Conservation (phyloP, 768 basidiomycete species). For the Kondoa malvinella region DNA sequence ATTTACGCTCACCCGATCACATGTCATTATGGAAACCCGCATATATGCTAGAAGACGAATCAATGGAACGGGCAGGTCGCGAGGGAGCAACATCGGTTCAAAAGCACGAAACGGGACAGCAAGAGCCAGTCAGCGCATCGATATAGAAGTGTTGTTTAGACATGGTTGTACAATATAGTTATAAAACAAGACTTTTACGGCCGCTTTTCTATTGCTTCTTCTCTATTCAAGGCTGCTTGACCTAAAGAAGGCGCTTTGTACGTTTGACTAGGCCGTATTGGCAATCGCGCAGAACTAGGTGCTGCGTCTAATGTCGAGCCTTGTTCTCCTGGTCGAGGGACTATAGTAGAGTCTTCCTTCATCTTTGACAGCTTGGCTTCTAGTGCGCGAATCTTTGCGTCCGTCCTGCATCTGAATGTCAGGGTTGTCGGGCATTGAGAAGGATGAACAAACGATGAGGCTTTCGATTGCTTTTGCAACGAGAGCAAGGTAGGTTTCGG, state of each 20-base stretch:
- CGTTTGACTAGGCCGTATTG: background rate
- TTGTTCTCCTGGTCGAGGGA: background rate
- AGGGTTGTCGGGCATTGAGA: background rate
- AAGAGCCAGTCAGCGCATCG: background rate
- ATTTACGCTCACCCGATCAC: constrained; percentile 37
- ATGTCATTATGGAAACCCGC: constrained; percentile 50
- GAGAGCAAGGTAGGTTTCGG: constrained; percentile 70
- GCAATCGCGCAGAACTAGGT: background rate
- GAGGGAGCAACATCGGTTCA: constrained; percentile 9
- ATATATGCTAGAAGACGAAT: constrained; percentile 58
- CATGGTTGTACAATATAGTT: too few relatives aligned
- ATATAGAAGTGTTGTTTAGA: background rate
- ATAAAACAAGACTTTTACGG: background rate
- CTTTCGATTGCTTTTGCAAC: constrained; percentile 43
- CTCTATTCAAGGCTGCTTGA: background rate
- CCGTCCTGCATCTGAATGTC: constrained; percentile 41
- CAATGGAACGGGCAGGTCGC: constrained; percentile 44
- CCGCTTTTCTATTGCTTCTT: background rate
- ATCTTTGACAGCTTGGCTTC: constrained; percentile 85
- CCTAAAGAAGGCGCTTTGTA: background rate
- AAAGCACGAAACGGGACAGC: background rate
- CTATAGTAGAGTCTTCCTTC: background rate
- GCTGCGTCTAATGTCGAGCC: background rate
- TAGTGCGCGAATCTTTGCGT: constrained; percentile 80
- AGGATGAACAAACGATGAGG: constrained; percentile 14